Evolutionary conservation across 371 early-diverging fungal genomes (phyloP).

Genomic region (Apophysomyces trapeziformis): DNA sequence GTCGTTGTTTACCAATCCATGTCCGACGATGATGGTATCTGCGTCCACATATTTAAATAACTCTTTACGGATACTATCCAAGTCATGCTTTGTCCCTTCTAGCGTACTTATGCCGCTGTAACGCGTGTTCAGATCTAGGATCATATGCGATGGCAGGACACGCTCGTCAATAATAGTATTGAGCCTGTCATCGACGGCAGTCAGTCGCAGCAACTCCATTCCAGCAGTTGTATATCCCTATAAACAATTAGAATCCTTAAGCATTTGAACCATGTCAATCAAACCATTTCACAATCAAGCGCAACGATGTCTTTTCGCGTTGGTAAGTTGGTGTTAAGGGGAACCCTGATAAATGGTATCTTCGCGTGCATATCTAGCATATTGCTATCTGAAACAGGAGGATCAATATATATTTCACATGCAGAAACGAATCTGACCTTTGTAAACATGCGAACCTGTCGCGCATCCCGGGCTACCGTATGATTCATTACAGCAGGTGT

Average conservation of each 20-base stretch:
- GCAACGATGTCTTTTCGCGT: slow-evolving; percentile 33
- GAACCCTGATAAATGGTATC: slow-evolving; percentile 47
- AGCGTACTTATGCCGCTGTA: slow-evolving; percentile 64
- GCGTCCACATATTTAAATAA: slow-evolving; percentile 47
- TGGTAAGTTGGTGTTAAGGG: slow-evolving; percentile 8
- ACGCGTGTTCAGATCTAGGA: slow-evolving; percentile 59
- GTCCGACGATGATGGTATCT: slow-evolving; percentile 48
- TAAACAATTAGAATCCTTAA: not conserved
- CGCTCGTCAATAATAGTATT: slow-evolving; percentile 57
- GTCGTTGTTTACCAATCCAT: slow-evolving; percentile 41
- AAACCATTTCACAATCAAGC: slow-evolving; percentile 59
- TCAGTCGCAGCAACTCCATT: slow-evolving; percentile 61
- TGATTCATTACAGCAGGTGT: slow-evolving; percentile 52
- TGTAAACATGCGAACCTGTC: slow-evolving; percentile 58
- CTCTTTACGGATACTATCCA: slow-evolving; percentile 42
- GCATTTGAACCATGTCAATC: not conserved
- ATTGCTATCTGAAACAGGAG: slow-evolving; percentile 23
- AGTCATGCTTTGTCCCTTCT: slow-evolving; percentile 45
- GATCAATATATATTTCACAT: not conserved
- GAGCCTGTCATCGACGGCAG: slow-evolving; percentile 51
- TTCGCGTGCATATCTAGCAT: slow-evolving; percentile 40
- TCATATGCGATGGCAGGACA: slow-evolving; percentile 51
- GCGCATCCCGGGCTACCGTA: slow-evolving; percentile 51
- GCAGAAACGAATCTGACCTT: slow-evolving; percentile 21
- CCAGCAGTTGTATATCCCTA: slow-evolving; percentile 56